Evolutionary conservation across 768 basidiomycete species (phyloP), one percentile per base, ranked within the genome.

Genomic region (Collybiopsis confluens): DNA sequence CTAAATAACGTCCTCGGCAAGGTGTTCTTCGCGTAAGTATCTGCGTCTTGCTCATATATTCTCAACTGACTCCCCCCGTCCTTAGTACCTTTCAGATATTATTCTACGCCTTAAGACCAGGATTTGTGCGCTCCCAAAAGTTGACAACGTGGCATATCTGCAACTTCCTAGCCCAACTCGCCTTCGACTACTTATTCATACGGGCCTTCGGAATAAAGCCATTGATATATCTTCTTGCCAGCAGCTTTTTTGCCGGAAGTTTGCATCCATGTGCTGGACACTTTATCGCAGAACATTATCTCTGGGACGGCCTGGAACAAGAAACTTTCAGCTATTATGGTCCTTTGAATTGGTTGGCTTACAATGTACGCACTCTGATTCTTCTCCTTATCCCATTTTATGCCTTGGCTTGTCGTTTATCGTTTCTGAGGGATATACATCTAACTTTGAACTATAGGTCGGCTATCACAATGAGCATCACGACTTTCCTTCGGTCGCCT

Each of bases 381-480:
- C n/a, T n/a, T n/a, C n/a, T n/a, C n/a, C n/a, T n/a, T n/a, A n/a
- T n/a, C n/a, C n/a, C n/a, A n/a, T n/a, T n/a, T n/a, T n/a, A n/a
- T n/a, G n/a, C n/a, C 16, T 52, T 33, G 35, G n/a, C n/a, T n/a
- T n/a, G n/a, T n/a, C n/a, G n/a, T n/a, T n/a, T 37, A 11, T 23
- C 30, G 11, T 16, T 26, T 30, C 15, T 26, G 45, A 48, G 20
- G 54, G 36, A 42, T n/a, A n/a, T n/a, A n/a, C n/a, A 33, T 33
- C 13, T 5, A 33, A 33, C 5, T 40, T 56, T 52, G 54, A 43
- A 61, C n/a, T n/a, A n/a, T 59, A 93, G 91, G 92, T 98, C 60
- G 97, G 97, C 36, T 98, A 98, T 66, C 97, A 99, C 68, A 98
- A 99, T 69, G 97, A 98, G 64, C 97, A 99, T 70, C 97, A 99